Evolutionary conservation across 2,329 filamentous ascomycete genomes (phyloP).

Genomic region (Fusarium illudens): DNA sequence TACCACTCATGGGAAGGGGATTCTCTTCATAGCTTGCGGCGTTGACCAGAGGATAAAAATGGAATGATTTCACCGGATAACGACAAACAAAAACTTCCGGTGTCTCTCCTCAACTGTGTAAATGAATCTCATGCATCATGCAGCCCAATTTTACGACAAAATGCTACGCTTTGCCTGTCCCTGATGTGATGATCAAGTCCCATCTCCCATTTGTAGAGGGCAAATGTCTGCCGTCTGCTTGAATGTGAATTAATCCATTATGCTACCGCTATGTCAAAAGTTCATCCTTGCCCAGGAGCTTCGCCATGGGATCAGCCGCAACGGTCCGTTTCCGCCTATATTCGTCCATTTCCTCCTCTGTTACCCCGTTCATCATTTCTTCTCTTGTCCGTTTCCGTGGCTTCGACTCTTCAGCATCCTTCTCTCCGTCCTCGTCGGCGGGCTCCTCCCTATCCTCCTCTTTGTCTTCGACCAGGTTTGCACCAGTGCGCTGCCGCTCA

Average conservation of each 20-base stretch:
- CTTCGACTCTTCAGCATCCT: constrained; percentile 44
- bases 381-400: constrained; percentile 77
- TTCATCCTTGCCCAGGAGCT: constrained; percentile 77
- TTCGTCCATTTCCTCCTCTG: constrained; percentile 85
- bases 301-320: constrained; percentile 87
- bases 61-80: constrained; percentile 52
- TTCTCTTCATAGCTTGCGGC: constrained; percentile 60
- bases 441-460: constrained; percentile 44
- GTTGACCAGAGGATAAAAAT: constrained; percentile 60
- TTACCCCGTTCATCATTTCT: constrained; percentile 80
- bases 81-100: constrained; percentile 35
- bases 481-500: constrained; percentile 65
- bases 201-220: not conserved
- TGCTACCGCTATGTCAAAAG: constrained; percentile 35
- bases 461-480: constrained; percentile 48
- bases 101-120: constrained; percentile 38
- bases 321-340: constrained; percentile 80
- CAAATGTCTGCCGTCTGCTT: not conserved
- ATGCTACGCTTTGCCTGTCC: constrained; percentile 11
- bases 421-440: constrained; percentile 40
- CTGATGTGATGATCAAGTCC: constrained; percentile 22
- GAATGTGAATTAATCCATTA: not conserved
- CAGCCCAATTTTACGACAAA: constrained; percentile 29
- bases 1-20: constrained; percentile 51
- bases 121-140: constrained; percentile 36